Evolutionary conservation across 2,329 filamentous ascomycete species (phyloP), one percentile per base, ranked within the genome.

Genomic region (Rhynchosporium graminicola): DNA sequence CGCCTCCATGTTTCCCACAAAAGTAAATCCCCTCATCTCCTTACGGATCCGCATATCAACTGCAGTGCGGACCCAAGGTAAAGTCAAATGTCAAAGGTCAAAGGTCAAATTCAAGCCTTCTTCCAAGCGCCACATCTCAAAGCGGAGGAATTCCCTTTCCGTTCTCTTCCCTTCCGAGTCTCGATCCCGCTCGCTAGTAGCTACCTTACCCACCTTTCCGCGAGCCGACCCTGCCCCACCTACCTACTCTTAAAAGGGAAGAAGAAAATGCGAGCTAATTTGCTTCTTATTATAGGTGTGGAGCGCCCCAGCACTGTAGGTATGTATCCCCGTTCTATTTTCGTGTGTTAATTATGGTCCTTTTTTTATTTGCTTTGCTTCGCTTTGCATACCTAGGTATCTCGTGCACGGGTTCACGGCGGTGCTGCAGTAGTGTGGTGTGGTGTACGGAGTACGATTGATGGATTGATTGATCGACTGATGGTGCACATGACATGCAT

Each of bases 261-360:
- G 12, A 13, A 29, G 4, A 42, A 55, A 55, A 28, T 56, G 40
- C 29, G 52, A 56, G n/a, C 52, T 56, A 56, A 56, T 56, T 56
- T 56, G 52, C 20, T 56, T 56, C 52, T 38, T n/a, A 33, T 42
- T 56, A 43, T 56, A 56, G 52, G 20, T 20, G 20, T 20, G 20
- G 20, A 20, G 20, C 20, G 1, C 20, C 20, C 52, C 20, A n/a
- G 31, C 42, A 10, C 28, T 10, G 36, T 42, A 15, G 20, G 36
- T 13, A 31, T n/a, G 3, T 38, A 4, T 20, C 38, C 15, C 50
- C 50, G 50, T 56, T 56, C 52, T 56, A 56, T 56, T 56, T 56
- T 43, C 31, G 52, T 56, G 26, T 42, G 36, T 56, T 56, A 56
- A 56, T 56, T 42, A 56, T 56, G 36, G 40, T 31, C 4, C 36